Evolutionary conservation across 2,329 filamentous ascomycete species (phyloP), one percentile per base, ranked within the genome.

Genomic region (Fusarium humuli): DNA sequence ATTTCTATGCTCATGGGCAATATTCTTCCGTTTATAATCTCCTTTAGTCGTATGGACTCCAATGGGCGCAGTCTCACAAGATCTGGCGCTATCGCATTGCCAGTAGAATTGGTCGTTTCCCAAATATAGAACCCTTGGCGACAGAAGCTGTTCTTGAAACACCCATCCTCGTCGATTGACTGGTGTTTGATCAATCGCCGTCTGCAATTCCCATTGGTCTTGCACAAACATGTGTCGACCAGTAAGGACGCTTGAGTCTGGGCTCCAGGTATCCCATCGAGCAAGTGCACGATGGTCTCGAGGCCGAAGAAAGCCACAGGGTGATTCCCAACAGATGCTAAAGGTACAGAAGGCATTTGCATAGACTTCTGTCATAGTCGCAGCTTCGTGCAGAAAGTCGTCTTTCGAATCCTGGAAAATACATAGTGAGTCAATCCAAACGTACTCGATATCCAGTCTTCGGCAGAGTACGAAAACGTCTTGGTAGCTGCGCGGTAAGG

Each of bases 161-260:
- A 60, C 61, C 57, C 47, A 64, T 7, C 32, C 61, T 7, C 55
- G 20, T n/a, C 11, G 48, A 9, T 64, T 60, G 32, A 63, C 5
- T 16, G 25, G 48, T 6, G 57, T 25, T 3, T 25, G 7, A 14
- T 1, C 9, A 45, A 55, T 12, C 2, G 27, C 16, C 5, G 2
- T 14, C 6, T 2, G 10, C 40, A 37, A 55, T 20, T 45, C 52
- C 8, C 23, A 1, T 1, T 2, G 0, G 6, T 55, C 29, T 13
- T 20, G 3, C 8, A 59, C 48, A 40, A 54, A 54, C 2, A 23
- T 13, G 23, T 53, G 20, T 2, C 34, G 13, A 9, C 11, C 20
- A 4, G 46, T 9, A 18, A 37, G 7, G 2, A 3, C 22, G 9
- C 5, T 2, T 3, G n/a, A 5, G 2, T 18, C 30, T 20, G 16